A percentile compares a stretch with the other conserved stretches of the same genome.
Conservation (phyloP, 2,329 filamentous ascomycete species). For the Cladosporium colombiae region DNA sequence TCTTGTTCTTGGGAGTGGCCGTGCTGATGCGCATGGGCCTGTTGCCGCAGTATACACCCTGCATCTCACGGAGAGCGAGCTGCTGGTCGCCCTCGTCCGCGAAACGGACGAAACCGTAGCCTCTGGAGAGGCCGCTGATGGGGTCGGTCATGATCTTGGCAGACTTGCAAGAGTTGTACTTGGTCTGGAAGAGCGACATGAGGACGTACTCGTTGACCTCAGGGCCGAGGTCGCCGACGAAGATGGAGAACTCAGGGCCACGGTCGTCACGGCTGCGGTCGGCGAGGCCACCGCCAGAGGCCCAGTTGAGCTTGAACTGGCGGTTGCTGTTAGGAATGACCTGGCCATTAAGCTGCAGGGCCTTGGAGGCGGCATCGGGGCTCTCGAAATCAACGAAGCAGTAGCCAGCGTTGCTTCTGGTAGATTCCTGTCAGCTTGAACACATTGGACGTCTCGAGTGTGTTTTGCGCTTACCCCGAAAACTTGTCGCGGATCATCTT, state of each 20-base stretch:
- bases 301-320: constrained; percentile 99
- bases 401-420: constrained; percentile 87
- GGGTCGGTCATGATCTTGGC: constrained; percentile 99
- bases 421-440: constrained; percentile 17
- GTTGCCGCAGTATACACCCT: constrained; percentile 98
- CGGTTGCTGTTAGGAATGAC: constrained; percentile 91
- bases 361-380: constrained; percentile 84
- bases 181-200: constrained; percentile 93
- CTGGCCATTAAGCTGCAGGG: constrained; percentile 83
- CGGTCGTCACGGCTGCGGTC: constrained; percentile 95
- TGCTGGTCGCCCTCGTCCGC: constrained; percentile 95
- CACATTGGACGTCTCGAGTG: constrained; percentile 1
- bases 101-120: constrained; percentile 97
- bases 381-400: constrained; percentile 94
- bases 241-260: constrained; percentile 93
- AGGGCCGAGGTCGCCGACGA: constrained; percentile 94
- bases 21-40: constrained; percentile 98
- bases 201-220: constrained; percentile 99
- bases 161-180: constrained; percentile 96
- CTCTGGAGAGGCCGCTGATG: constrained; percentile 94
- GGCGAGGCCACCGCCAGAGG: constrained; percentile 89
- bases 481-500: constrained; percentile 99
- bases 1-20: constrained; percentile 92
- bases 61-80: constrained; percentile 94
- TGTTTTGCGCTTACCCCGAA: constrained; percentile 71